Base-by-base conservation (phyloP, 164 flowering plant genomes). In the Saururus chinensis region DNA sequence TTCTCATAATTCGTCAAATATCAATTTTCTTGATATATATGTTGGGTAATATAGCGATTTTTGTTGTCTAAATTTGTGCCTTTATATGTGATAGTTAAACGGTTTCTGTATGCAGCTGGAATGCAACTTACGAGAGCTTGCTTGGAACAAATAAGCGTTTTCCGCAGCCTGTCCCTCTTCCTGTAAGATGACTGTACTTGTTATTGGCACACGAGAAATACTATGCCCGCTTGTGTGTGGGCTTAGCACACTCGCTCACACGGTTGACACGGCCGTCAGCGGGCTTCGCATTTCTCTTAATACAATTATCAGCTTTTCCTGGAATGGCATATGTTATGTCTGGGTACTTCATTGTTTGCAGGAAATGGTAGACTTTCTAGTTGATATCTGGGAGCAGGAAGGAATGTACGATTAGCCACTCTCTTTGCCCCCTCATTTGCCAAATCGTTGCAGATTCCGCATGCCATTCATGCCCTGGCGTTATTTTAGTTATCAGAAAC, bases 291-390 rank as follows among this genome's bases (percentile, higher is more conserved):
- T 42, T 42, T 42, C 59, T 19, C 20, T 1, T 37, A 35, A 19
- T 14, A 7, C 22, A 10, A 20, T 42, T 55, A 26, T 10, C 17
- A 10, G 49, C 17, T 42, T 42, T 42, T 42, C 12, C 49, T 42
- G 12, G 17, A 10, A 42, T 30, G 11, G 11, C 42, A 40, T 40
- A 11, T 40, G 42, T 6, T 9, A 42, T 14, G 1, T 42, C 49
- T 42, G 12, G 49, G 1, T 42, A 4, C 49, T 42, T 42, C 17
- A 14, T 42, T 10, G 12, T 42, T 63, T 63, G 60, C 78, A 86
- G 92, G 88, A 75, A 74, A 91, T 88, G 95, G 77, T 87, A 25
- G 89, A 85, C 49, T 88, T 88, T 75, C 86, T 88, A 42, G 96
- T 87, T 22, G 96, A 91, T 40, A 64, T 77, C 9, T 88, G 98